These are phyloP conservation scores for Schizonepeta tenuifolia DNA, from an alignment of 257 asterid species.

Conservation along the genomic window DNA sequence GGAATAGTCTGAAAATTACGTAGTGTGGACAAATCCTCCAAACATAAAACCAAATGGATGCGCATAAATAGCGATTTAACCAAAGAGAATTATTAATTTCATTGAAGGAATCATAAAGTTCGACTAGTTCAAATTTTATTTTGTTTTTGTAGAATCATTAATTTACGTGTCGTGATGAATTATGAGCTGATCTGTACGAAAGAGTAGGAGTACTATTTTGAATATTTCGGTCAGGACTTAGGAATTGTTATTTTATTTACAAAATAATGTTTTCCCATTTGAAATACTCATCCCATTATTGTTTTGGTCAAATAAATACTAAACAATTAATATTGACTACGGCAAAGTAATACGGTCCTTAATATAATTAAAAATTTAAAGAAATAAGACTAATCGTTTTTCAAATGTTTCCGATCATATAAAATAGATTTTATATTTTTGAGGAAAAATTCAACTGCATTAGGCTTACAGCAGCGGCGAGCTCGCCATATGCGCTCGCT, in stretches of 20 bases:
- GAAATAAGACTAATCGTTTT: background rate
- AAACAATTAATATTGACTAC: background rate
- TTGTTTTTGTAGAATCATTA: background rate
- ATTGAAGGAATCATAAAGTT: slow-evolving; percentile 1
- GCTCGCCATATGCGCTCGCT: too few relatives aligned
- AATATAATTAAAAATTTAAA: background rate
- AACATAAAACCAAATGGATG: background rate
- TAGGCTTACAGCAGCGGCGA: too few relatives aligned
- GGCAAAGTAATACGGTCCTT: background rate
- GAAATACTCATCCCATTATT: slow-evolving; percentile 4
- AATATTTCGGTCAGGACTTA: background rate
- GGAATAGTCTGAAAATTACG: slow-evolving; percentile 19
- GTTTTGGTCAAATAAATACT: slow-evolving; percentile 3
- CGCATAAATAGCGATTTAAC: slow-evolving; percentile 27
- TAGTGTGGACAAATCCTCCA: background rate
- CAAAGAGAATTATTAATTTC: slow-evolving; percentile 23
- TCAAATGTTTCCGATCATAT: background rate
- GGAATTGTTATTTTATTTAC: background rate
- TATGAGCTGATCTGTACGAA: background rate
- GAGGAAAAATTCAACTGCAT: too few relatives aligned
- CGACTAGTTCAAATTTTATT: slow-evolving; percentile 23
- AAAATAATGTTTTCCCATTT: background rate
- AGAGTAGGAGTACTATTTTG: background rate
- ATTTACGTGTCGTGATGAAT: background rate
- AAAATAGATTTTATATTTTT: background rate